A percentile compares a stretch with the other conserved stretches of the same genome.
Evolutionary conservation across 2,329 filamentous ascomycete genomes (phyloP).

Genomic region (Aspergillus terreus): DNA sequence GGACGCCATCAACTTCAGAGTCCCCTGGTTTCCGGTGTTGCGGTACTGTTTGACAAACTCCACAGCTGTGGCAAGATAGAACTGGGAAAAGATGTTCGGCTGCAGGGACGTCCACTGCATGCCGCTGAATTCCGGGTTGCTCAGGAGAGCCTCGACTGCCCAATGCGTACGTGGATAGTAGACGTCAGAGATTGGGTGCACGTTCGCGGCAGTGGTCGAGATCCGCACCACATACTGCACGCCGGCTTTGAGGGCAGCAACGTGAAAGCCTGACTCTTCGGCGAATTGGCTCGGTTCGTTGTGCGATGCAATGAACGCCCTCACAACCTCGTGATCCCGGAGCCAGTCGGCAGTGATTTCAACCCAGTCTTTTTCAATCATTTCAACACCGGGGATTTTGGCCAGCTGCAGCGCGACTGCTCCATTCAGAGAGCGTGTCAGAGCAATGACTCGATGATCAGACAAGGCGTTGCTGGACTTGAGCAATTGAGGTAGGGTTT

Average conservation of each 20-base stretch:
- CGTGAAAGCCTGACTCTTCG: constrained; percentile 38
- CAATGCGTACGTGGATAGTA: constrained; percentile 41
- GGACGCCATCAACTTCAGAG: constrained; percentile 24
- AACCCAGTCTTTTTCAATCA: constrained; percentile 35
- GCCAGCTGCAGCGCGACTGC: constrained; percentile 24
- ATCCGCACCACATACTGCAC: constrained; percentile 44
- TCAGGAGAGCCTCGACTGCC: constrained; percentile 40
- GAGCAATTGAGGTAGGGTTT: constrained; percentile 24
- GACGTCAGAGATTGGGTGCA: constrained; percentile 30
- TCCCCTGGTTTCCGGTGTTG: constrained; percentile 28
- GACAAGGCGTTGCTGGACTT: constrained; percentile 11
- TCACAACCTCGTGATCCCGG: constrained; percentile 30
- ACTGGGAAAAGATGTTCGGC: constrained; percentile 30
- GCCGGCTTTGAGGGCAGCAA: constrained; percentile 32
- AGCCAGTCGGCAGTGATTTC: constrained; percentile 42
- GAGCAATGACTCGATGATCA: constrained; percentile 25
- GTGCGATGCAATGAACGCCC: constrained; percentile 41
- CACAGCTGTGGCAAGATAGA: constrained; percentile 20
- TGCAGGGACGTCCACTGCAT: constrained; percentile 42
- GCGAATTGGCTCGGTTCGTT: constrained; percentile 37
- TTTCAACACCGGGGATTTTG: constrained; percentile 30
- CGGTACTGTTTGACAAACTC: constrained; percentile 33
- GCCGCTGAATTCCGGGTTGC: constrained; percentile 31
- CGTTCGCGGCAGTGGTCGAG: constrained; percentile 37
- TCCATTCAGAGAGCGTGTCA: constrained; percentile 27